Percentiles rank a stretch among this genome's conserved stretches.
These are phyloP conservation scores for Coemansia sp. DNA, from an alignment of 192 early-diverging fungal species.

Conservation along the genomic window DNA sequence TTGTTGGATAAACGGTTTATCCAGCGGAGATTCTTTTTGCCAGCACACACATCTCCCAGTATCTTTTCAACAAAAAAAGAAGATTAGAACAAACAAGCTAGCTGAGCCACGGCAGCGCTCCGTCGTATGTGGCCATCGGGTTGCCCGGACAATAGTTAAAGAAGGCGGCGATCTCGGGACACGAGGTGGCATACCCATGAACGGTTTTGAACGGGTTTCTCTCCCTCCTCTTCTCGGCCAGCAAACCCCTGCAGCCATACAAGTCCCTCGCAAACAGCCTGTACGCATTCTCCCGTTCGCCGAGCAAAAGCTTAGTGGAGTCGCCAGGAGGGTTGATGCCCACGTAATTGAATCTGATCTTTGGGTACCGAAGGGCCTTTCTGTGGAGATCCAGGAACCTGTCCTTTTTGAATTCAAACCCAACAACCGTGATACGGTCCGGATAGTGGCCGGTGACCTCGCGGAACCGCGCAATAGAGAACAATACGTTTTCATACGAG, in stretches of 20 bases:
- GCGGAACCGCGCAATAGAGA: constrained; percentile 55
- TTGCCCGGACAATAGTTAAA: constrained; percentile 42
- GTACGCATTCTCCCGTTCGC: constrained; percentile 36
- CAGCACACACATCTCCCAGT: too few relatives aligned
- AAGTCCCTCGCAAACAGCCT: constrained; percentile 44
- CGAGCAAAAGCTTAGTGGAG: constrained; percentile 6
- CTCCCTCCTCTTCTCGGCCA: constrained; percentile 31
- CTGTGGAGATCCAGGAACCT: constrained; percentile 51
- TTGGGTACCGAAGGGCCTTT: constrained; percentile 47
- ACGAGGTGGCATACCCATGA: constrained; percentile 45
- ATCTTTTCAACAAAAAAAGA: too few relatives aligned
- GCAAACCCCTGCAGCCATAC: constrained; percentile 37
- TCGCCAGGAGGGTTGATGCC: constrained; percentile 50
- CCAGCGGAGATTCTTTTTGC: too few relatives aligned
- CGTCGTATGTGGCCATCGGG: constrained; percentile 36
- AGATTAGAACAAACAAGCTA: background rate
- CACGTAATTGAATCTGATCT: constrained; percentile 52
- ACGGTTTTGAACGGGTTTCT: constrained; percentile 41
- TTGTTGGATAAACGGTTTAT: too few relatives aligned
- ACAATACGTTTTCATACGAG: constrained; percentile 59
- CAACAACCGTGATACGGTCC: constrained; percentile 45
- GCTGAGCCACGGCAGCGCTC: constrained; percentile 48
- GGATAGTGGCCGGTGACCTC: constrained; percentile 56
- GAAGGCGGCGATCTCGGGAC: constrained; percentile 46
- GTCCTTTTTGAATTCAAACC: constrained; percentile 50